Evolutionary conservation across 495 filamentous ascomycete species (phyloP).

Genomic region (Neurospora pannonica): DNA sequence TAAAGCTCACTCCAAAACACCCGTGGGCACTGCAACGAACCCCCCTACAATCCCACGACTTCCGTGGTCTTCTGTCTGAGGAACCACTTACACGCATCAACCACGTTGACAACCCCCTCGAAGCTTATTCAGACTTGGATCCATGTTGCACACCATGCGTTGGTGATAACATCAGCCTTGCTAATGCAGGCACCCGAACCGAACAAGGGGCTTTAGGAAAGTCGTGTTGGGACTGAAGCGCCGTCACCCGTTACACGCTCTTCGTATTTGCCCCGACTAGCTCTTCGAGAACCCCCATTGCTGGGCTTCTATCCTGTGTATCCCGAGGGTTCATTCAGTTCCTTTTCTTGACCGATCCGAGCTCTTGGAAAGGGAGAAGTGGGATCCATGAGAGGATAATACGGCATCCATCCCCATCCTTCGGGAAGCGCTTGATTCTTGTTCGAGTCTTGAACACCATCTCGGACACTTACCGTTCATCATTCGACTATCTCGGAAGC

Average conservation of each 20-base stretch:
- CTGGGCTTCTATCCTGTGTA: not conserved
- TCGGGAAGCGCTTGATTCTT: not conserved
- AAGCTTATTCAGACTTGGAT: not conserved
- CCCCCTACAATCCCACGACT: not conserved
- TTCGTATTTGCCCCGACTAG: conserved; percentile 12
- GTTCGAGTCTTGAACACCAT: not conserved
- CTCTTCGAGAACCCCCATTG: not conserved
- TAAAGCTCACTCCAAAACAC: not conserved
- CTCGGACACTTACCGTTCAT: not conserved
- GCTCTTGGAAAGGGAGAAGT: not conserved
- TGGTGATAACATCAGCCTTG: conserved; percentile 10
- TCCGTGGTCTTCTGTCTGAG: not conserved
- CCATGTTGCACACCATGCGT: not conserved
- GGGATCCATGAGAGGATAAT: not conserved
- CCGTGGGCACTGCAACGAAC: not conserved
- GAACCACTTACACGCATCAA: not conserved
- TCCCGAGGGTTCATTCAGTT: not conserved
- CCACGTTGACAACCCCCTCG: not conserved
- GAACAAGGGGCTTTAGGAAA: conserved; percentile 3
- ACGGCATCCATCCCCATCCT: not conserved
- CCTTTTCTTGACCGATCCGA: not conserved
- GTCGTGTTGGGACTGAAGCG: not conserved
- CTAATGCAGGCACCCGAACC: conserved; percentile 15
- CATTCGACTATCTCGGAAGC: not conserved
- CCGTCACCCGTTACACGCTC: conserved; percentile 22